Percentiles rank a stretch among this genome's conserved stretches.
Conservation (phyloP, 1,139 yeast species). For the Spathaspora sp. region DNA sequence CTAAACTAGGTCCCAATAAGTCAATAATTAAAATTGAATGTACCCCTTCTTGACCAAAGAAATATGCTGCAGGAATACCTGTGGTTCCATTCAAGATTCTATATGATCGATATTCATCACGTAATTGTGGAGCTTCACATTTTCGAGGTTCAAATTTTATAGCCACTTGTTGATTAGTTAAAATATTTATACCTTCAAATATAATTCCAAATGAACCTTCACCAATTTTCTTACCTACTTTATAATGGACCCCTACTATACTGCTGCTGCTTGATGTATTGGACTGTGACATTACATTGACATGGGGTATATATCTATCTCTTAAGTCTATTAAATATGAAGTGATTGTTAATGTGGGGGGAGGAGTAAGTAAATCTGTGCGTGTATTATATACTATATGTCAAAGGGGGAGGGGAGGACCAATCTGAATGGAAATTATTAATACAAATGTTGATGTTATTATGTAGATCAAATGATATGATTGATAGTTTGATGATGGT, state of each 20-base stretch:
- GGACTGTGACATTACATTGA: constrained; percentile 11
- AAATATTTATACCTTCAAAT: constrained; percentile 88
- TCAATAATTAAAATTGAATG: constrained; percentile 75
- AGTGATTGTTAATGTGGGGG: background rate
- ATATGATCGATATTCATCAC: constrained; percentile 77
- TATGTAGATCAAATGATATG: background rate
- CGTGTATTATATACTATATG: background rate
- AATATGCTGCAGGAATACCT: constrained; percentile 75
- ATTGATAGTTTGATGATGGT: too few relatives aligned
- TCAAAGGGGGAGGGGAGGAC: background rate
- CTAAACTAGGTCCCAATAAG: constrained; percentile 72
- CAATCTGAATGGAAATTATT: background rate
- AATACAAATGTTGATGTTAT: background rate
- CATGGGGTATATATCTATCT: background rate
- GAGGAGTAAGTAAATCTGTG: too few relatives aligned
- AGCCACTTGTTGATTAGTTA: constrained; percentile 77
- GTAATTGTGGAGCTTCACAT: constrained; percentile 76
- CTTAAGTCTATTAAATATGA: background rate
- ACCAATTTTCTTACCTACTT: constrained; percentile 95
- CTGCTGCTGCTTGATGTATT: constrained; percentile 23
- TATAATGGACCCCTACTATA: constrained; percentile 73
- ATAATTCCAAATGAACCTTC: constrained; percentile 98
- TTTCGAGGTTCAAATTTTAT: constrained; percentile 77
- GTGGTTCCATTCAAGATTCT: constrained; percentile 58
- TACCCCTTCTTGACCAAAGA: constrained; percentile 78